These are phyloP conservation scores for Rhodofomes roseus DNA, from an alignment of 1,284 basidiomycete species.

Conservation along the genomic window DNA sequence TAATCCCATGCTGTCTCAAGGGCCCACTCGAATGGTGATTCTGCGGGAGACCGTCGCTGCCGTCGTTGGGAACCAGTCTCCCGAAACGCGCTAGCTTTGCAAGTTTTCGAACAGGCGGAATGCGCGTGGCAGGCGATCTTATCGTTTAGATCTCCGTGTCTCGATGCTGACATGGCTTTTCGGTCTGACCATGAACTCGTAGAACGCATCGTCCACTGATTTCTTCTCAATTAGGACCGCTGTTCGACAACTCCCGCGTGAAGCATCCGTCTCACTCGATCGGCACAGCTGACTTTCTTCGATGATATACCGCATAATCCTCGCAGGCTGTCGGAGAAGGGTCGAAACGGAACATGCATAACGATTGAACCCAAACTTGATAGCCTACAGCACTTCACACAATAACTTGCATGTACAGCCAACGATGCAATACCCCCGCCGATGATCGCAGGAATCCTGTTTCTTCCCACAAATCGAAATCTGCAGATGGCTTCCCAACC, in stretches of 20 bases:
- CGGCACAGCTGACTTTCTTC: not conserved
- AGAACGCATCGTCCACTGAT: not conserved
- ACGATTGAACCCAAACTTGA: not conserved
- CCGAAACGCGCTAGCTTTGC: not conserved
- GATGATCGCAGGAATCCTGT: not conserved
- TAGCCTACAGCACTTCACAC: not conserved
- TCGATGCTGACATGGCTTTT: not conserved
- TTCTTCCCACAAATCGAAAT: not conserved
- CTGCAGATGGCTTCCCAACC: not conserved
- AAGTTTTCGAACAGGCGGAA: not conserved
- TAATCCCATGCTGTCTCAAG: not conserved
- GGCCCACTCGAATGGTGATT: not conserved
- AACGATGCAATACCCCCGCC: not conserved
- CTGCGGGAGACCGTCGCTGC: not conserved
- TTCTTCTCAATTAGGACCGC: not conserved
- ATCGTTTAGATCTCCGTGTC: not conserved
- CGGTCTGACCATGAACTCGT: not conserved
- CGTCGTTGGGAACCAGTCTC: not conserved
- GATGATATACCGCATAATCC: not conserved
- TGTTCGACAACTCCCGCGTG: not conserved
- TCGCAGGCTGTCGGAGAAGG: not conserved
- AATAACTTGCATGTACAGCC: not conserved
- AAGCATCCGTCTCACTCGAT: not conserved
- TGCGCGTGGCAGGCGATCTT: not conserved
- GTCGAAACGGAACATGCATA: not conserved